Base-by-base conservation (phyloP, 2,329 filamentous ascomycete genomes). In the Ophioceras dolichostomum region DNA sequence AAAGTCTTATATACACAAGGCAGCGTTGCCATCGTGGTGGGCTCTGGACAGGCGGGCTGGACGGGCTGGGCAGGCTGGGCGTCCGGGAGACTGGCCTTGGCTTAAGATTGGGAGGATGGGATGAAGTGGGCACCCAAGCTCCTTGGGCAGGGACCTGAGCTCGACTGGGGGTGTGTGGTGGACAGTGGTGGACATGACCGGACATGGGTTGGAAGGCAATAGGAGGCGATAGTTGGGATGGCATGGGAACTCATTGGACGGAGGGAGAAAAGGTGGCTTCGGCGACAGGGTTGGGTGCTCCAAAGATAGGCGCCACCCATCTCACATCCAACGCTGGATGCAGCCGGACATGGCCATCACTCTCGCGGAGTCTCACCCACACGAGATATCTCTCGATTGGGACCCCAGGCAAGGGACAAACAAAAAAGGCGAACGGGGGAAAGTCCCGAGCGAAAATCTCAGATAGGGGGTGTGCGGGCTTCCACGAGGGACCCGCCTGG, bases 1-100 rank as follows among this genome's bases (percentile, higher is more conserved):
- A 56, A 43, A 47, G 43, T 49, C 50, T 67, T 71, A 68, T 70
- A 71, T 71, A 70, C 60, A 52, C 45, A 47, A 37, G 29, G 45
- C 43, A 36, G 14, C 33, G 29, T 13, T 16, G 31, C 31, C 21
- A 19, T 32, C 18, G 14, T 17, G 13, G 29, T 10, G 14, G 14
- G 7, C 29, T 17, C 29, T 14, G 8, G 29, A 4, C 9, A 10
- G 29, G 3, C 28, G 14, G 29, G 16, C 4, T 5, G 29, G n/a
- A n/a, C n/a, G n/a, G 29, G 18, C 29, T 17, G 29, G 29, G 31
- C 12, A 26, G 22, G 22, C 8, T 26, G 22, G 22, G 22, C 22
- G 22, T 26, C 22, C 22, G n/a, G n/a, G n/a, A n/a, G n/a, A n/a
- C n/a, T n/a, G n/a, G n/a, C n/a, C n/a, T n/a, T n/a, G n/a, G n/a